These are phyloP conservation scores for Dendrobium catenatum DNA, from an alignment of 106 monocot species.

Conservation along the genomic window DNA sequence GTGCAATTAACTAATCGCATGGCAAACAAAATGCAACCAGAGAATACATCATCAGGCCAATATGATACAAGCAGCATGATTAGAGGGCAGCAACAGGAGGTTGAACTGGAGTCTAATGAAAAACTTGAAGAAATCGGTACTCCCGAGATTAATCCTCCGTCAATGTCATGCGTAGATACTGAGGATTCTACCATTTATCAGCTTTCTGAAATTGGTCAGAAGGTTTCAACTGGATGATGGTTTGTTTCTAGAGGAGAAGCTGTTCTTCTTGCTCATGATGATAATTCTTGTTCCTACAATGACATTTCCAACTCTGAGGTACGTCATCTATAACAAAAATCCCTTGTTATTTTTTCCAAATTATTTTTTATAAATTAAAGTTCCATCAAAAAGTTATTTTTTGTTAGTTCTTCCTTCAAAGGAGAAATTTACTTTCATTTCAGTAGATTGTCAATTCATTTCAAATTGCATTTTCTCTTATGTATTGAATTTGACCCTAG, in stretches of 20 bases:
- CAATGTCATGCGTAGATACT: slow-evolving; percentile 28
- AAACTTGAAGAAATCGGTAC: slow-evolving; percentile 69
- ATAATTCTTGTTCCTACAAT: slow-evolving; percentile 85
- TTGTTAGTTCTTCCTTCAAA: too few species aligned
- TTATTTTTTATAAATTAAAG: neutral
- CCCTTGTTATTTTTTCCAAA: neutral
- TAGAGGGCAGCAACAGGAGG: slow-evolving; percentile 11
- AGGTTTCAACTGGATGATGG: slow-evolving; percentile 85
- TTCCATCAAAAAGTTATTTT: neutral
- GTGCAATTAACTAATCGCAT: neutral
- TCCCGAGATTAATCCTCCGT: slow-evolving; percentile 44
- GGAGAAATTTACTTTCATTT: neutral
- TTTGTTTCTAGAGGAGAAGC: slow-evolving; percentile 99
- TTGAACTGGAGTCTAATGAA: slow-evolving; percentile 37
- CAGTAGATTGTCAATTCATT: neutral
- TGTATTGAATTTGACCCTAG: too few species aligned
- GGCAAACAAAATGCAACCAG: slow-evolving; percentile 19
- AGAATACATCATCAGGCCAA: slow-evolving; percentile 9
- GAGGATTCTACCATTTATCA: slow-evolving; percentile 36
- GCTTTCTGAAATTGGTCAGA: slow-evolving; percentile 58
- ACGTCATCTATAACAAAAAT: neutral
- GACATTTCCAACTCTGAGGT: slow-evolving; percentile 90
- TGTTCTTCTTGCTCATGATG: slow-evolving; percentile 79
- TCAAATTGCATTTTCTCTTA: neutral
- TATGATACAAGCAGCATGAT: slow-evolving; percentile 17